Evolutionary conservation across 345 rosid genomes (phyloP).

Genomic region (Leavenworthia alabamica): DNA sequence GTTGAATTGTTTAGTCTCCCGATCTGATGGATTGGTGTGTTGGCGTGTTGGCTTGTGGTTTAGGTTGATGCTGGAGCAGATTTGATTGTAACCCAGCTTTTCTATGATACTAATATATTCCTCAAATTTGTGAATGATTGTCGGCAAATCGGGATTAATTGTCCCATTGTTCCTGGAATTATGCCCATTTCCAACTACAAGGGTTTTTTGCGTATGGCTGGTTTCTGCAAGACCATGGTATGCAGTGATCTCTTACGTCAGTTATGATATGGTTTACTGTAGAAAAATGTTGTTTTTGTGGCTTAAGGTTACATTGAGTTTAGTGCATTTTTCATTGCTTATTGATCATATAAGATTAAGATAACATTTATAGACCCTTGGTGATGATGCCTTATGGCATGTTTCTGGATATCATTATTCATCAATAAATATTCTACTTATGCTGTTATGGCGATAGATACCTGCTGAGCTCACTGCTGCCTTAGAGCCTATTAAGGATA

Average conservation of each 20-base stretch:
- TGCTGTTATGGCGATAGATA: constrained; percentile 40
- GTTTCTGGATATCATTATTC: neutral
- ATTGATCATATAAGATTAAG: neutral
- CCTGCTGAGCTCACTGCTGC: constrained; percentile 83
- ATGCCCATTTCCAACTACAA: constrained; percentile 95
- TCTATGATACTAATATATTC: constrained; percentile 86
- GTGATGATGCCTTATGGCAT: neutral
- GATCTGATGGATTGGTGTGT: constrained; percentile 11
- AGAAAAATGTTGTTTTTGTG: neutral
- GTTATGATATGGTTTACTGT: neutral
- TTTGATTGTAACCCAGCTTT: constrained; percentile 73
- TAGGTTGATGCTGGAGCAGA: constrained; percentile 98
- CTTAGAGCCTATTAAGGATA: constrained; percentile 91
- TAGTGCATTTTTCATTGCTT: constrained; percentile 1
- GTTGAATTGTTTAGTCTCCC: neutral
- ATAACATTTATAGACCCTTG: neutral
- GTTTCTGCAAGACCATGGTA: constrained; percentile 94
- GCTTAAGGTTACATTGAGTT: neutral
- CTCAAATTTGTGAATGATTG: constrained; percentile 94
- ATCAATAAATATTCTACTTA: neutral
- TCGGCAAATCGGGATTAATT: constrained; percentile 74
- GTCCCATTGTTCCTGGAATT: constrained; percentile 94
- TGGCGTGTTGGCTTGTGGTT: constrained; percentile 5
- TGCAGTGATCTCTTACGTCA: neutral
- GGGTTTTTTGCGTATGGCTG: constrained; percentile 92